Evolutionary conservation across 768 basidiomycete species (phyloP).

Genomic region (Termitomyces heimii): DNA sequence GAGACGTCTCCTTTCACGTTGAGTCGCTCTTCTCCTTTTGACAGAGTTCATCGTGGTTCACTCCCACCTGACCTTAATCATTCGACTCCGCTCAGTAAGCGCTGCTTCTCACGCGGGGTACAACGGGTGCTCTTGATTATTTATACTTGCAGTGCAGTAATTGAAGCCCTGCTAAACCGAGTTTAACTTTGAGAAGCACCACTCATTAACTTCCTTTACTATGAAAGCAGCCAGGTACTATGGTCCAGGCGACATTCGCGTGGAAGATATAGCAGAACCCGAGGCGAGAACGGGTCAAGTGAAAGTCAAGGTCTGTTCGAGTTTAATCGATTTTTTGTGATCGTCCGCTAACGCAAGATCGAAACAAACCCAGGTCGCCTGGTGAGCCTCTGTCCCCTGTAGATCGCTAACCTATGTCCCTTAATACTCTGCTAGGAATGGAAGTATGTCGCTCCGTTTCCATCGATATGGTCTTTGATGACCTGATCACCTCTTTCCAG

Average conservation of each 20-base stretch:
- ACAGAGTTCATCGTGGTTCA: background rate
- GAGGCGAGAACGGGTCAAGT: slow-evolving; percentile 28
- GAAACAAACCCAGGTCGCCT: slow-evolving; percentile 17
- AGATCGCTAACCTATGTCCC: background rate
- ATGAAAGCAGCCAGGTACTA: slow-evolving; percentile 40
- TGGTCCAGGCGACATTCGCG: slow-evolving; percentile 34
- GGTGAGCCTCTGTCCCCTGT: slow-evolving; percentile 14
- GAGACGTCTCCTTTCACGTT: background rate
- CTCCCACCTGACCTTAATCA: background rate
- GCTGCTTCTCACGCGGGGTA: background rate
- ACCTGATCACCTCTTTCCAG: slow-evolving; percentile 10
- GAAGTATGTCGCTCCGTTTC: slow-evolving; percentile 18
- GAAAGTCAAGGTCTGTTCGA: slow-evolving; percentile 33
- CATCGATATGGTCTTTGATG: background rate
- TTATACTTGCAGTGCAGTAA: background rate
- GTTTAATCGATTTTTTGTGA: slow-evolving; percentile 1
- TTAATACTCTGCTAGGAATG: slow-evolving; percentile 17
- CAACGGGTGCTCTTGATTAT: background rate
- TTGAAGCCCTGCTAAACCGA: background rate
- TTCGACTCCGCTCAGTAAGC: background rate
- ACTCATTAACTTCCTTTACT: background rate
- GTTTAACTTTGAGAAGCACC: background rate
- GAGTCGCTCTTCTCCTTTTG: background rate
- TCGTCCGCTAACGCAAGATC: background rate
- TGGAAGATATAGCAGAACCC: slow-evolving; percentile 37